Evolutionary conservation across 148 eudicot genomes (phyloP), one percentile per base, ranked within the genome.

Genomic region (Gaultheria prostrata): DNA sequence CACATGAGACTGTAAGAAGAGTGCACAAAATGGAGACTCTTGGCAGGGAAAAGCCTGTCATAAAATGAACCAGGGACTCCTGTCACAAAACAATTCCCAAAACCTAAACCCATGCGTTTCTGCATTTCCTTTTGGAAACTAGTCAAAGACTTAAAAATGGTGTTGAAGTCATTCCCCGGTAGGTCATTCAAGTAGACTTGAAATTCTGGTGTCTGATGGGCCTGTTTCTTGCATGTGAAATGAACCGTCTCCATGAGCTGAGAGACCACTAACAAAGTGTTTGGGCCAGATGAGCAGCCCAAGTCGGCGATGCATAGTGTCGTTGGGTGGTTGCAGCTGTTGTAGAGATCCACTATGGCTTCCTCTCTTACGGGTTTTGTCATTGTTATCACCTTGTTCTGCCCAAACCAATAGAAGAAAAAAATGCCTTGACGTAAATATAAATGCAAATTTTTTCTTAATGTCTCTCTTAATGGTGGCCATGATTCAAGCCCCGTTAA

Each of bases 231-330:
- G 65, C 89, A 33, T 12, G 78, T 69, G 8, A 57, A 79, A 35
- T 85, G 85, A 26, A 89, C 81, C 6, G 73, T 82, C 33, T 84
- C 82, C 24, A 92, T 80, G 20, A 88, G 67, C 63, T 86, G 82
- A 0, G 88, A 86, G 5, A 78, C 77, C 35, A 83, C 83, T 0
- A 74, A 67, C 53, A 93, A 35, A 59, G 93, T 63, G 46, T 91
- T 93, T n/a, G 91, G 89, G 18, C 96, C 96, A 6, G 93, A 90
- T 9, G 96, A 93, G 75, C 96, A 93, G 21, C 96, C 97, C 85
- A 93, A 53, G 71, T 92, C 97, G 3, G 90, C 94, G 2, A 92
- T 88, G 88, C 84, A 61, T 13, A 87, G 30, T 39, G 33, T 83
- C 15, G 76, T 81, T 0, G 83, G 86, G 26, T 81, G 20, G 53